Evolutionary conservation across 1,284 basidiomycete species (phyloP).

Genomic region (Papiliotrema nemorosa): DNA sequence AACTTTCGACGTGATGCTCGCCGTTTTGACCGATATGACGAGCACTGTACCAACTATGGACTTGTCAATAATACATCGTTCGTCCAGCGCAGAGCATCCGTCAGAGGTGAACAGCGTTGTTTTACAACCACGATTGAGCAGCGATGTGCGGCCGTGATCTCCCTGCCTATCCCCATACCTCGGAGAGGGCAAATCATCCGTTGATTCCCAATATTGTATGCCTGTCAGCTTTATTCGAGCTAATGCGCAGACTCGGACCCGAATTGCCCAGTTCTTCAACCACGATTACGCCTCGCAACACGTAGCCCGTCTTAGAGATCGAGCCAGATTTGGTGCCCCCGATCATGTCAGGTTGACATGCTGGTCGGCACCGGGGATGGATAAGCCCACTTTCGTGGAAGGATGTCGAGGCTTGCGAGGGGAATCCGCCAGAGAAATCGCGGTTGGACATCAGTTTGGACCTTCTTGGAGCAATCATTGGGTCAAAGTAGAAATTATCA

Average conservation of each 20-base stretch:
- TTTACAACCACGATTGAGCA: too few species aligned
- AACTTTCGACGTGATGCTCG: too few species aligned
- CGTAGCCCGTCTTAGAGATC: neutral
- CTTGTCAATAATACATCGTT: too few species aligned
- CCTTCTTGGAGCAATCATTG: constrained; percentile 68
- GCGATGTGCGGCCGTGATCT: too few species aligned
- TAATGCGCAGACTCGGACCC: neutral
- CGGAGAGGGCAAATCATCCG: neutral
- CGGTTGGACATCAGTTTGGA: constrained; percentile 19
- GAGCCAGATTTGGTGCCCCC: neutral
- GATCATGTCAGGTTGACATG: constrained; percentile 25
- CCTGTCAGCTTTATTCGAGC: neutral
- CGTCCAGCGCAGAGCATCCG: too few species aligned
- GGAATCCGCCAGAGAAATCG: neutral
- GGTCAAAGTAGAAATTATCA: constrained; percentile 70
- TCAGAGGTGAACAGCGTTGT: too few species aligned
- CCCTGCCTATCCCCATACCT: too few species aligned
- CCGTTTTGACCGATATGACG: too few species aligned
- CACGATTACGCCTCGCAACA: neutral
- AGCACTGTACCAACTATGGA: too few species aligned
- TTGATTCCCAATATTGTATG: neutral
- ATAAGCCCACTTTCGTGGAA: constrained; percentile 73
- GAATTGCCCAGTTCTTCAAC: neutral
- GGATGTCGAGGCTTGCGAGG: constrained; percentile 46
- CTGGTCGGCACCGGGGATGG: constrained; percentile 74